Conservation (phyloP, 106 monocot species). For the Amphibolis antarctica region DNA sequence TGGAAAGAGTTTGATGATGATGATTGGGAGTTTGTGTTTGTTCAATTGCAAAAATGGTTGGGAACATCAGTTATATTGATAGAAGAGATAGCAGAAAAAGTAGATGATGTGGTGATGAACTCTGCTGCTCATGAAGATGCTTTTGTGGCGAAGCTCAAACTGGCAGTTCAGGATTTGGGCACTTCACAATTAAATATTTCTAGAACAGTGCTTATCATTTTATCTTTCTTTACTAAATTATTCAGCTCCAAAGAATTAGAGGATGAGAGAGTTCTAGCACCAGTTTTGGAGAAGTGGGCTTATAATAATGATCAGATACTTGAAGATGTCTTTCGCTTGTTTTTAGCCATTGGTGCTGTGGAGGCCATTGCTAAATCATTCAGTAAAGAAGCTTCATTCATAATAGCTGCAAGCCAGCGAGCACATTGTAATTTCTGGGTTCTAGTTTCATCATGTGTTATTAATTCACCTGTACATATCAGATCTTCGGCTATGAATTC, state of each 20-base stretch:
- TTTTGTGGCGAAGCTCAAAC: slow-evolving; percentile 36
- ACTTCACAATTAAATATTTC: slow-evolving; percentile 34
- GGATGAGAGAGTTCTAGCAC: slow-evolving; percentile 1
- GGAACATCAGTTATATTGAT: slow-evolving; percentile 54
- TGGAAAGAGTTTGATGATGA: slow-evolving; percentile 67
- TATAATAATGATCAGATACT: slow-evolving; percentile 33
- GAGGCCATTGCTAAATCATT: slow-evolving; percentile 64
- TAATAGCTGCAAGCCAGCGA: slow-evolving; percentile 51
- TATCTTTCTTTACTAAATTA: slow-evolving; percentile 31
- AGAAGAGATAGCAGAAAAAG: slow-evolving; percentile 69
- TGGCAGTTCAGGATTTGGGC: slow-evolving; percentile 35
- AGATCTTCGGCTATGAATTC: slow-evolving; percentile 46
- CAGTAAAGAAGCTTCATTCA: slow-evolving; percentile 34
- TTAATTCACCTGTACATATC: slow-evolving; percentile 41
- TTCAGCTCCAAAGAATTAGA: slow-evolving; percentile 27
- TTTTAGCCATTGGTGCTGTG: slow-evolving; percentile 58
- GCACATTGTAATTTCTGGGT: slow-evolving; percentile 60
- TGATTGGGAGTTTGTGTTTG: slow-evolving; percentile 72
- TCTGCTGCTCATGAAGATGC: slow-evolving; percentile 14
- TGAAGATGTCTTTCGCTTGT: slow-evolving; percentile 60
- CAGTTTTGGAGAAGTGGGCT: slow-evolving; percentile 29
- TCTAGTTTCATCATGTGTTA: slow-evolving; percentile 53
- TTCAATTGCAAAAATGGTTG: slow-evolving; percentile 38
- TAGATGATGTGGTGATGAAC: slow-evolving; percentile 41
- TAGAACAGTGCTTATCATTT: slow-evolving; percentile 39